Conservation (phyloP, 2,329 filamentous ascomycete genomes). For the Penicillium psychrosexuale region DNA sequence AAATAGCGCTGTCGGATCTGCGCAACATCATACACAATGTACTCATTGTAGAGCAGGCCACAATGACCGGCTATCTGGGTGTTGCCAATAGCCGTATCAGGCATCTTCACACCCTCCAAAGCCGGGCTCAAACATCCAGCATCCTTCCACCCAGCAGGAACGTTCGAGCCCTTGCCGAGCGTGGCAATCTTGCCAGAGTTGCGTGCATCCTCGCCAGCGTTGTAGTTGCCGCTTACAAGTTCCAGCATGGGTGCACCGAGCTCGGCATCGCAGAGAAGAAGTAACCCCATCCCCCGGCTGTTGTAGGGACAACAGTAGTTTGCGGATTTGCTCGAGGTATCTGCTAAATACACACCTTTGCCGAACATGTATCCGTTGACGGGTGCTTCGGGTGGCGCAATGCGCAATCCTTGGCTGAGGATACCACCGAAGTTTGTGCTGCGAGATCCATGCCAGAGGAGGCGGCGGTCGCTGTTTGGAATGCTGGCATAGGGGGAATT, state of each 20-base stretch:
- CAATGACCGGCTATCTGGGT: too few relatives aligned
- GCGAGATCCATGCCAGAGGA: conserved; percentile 85
- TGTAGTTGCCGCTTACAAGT: conserved; percentile 56
- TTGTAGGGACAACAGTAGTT: conserved; percentile 65
- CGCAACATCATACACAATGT: conserved; percentile 50
- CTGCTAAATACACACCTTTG: conserved; percentile 84
- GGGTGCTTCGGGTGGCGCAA: conserved; percentile 75
- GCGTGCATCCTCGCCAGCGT: conserved; percentile 63
- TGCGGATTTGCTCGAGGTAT: conserved; percentile 79
- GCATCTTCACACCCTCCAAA: conserved; percentile 66
- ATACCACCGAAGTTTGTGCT: conserved; percentile 85
- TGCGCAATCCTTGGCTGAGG: conserved; percentile 81
- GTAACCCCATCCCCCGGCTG: conserved; percentile 67
- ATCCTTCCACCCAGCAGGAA: conserved; percentile 72
- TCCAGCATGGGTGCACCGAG: conserved; percentile 72
- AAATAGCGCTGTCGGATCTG: conserved; percentile 48
- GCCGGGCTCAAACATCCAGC: conserved; percentile 62
- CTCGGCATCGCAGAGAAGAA: conserved; percentile 81
- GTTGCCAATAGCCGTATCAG: conserved; percentile 25
- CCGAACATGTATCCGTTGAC: conserved; percentile 83
- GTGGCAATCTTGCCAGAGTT: conserved; percentile 62
- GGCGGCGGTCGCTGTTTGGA: conserved; percentile 62
- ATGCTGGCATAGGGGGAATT: conserved; percentile 52
- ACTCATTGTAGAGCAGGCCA: conserved; percentile 43
- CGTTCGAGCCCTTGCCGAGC: conserved; percentile 64